phyloP scores from a whole-genome alignment of 495 filamentous ascomycete genomes.

The Platismatia glauca region DNA sequence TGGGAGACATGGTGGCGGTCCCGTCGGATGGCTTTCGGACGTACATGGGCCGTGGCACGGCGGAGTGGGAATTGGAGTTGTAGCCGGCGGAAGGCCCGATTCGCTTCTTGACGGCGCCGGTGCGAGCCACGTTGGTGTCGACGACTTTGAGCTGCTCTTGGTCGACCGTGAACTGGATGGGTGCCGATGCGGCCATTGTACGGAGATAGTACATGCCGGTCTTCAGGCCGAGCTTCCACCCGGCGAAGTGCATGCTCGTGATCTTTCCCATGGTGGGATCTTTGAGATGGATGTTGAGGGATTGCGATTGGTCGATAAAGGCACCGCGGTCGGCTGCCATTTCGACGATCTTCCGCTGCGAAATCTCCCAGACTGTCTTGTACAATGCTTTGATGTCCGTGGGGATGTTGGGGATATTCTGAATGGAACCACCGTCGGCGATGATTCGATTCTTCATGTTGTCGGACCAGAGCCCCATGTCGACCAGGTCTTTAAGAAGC shows the following conservation, averaged over 20 bases:
- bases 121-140: constrained; percentile 70
- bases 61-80: constrained; percentile 37
- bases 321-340: constrained; percentile 98
- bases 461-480: constrained; percentile 97
- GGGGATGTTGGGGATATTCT: constrained; percentile 93
- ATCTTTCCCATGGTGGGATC: constrained; percentile 99
- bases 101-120: constrained; percentile 58
- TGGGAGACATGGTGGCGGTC: constrained; percentile 36
- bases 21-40: constrained; percentile 41
- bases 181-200: constrained; percentile 90
- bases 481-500: constrained; percentile 95
- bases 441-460: constrained; percentile 99
- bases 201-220: constrained; percentile 99
- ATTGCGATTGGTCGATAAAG: constrained; percentile 97
- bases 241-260: constrained; percentile 97
- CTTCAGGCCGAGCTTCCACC: constrained; percentile 98
- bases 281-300: constrained; percentile 97
- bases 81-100: constrained; percentile 39
- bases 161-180: constrained; percentile 98
- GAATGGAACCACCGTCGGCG: constrained; percentile 87
- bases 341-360: constrained; percentile 88
- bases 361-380: constrained; percentile 99
- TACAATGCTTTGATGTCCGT: constrained; percentile 93
- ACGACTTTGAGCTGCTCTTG: constrained; percentile 87
- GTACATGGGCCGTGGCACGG: constrained; percentile 55